Evolutionary conservation across 164 flowering plant species (phyloP).

Genomic region (Liriodendron chinense): DNA sequence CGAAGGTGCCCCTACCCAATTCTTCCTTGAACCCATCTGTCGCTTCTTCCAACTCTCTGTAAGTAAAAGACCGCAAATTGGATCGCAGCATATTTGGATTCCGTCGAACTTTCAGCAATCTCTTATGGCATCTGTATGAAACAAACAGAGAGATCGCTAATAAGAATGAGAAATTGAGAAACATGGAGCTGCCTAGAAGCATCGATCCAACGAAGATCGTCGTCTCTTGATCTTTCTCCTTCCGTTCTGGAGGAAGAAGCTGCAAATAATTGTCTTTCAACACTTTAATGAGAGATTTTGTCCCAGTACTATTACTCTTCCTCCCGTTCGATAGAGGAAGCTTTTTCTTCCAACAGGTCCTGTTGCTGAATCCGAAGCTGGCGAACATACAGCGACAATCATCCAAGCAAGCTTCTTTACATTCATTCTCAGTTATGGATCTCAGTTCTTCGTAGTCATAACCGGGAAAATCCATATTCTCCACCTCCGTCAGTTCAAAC

Average conservation of each 20-base stretch:
- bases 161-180: slow-evolving; percentile 13
- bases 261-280: not conserved
- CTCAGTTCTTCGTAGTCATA: slow-evolving; percentile 26
- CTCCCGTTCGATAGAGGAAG: slow-evolving; percentile 35
- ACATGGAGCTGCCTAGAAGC: slow-evolving; percentile 9
- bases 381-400: slow-evolving; percentile 51
- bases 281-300: slow-evolving; percentile 28
- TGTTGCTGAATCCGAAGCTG: slow-evolving; percentile 19
- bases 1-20: slow-evolving; percentile 9
- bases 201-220: not conserved
- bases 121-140: not conserved
- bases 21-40: slow-evolving; percentile 7
- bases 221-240: not conserved
- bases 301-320: not conserved
- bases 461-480: slow-evolving; percentile 34
- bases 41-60: slow-evolving; percentile 6
- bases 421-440: slow-evolving; percentile 19
- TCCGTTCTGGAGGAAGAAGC: not conserved
- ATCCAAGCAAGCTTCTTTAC: slow-evolving; percentile 36
- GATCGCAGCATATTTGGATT: not conserved
- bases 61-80: slow-evolving; percentile 5
- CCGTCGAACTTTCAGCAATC: not conserved
- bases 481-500: slow-evolving; percentile 19
- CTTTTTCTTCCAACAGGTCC: slow-evolving; percentile 42
- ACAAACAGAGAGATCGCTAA: not conserved